Percentiles rank a stretch among this genome's conserved stretches.
Conservation (phyloP, 1,284 basidiomycete genomes). For the Boletus semigastroideus region DNA sequence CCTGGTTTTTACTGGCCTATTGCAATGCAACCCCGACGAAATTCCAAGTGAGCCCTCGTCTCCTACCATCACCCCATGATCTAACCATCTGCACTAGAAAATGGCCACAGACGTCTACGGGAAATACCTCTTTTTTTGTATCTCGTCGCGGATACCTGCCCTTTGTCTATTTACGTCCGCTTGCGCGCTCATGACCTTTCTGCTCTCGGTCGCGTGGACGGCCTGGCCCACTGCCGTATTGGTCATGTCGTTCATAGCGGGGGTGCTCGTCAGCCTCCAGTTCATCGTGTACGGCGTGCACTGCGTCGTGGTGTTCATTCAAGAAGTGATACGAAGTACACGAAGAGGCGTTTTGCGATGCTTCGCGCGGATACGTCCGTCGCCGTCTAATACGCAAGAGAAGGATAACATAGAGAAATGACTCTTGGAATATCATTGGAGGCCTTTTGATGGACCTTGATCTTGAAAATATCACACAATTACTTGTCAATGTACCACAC, state of each 20-base stretch:
- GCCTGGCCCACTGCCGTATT: slow-evolving; percentile 62
- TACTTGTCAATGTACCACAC: slow-evolving; percentile 9
- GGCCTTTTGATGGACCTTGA: not conserved
- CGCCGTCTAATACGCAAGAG: slow-evolving; percentile 7
- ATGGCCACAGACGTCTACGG: slow-evolving; percentile 57
- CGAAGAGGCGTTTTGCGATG: slow-evolving; percentile 17
- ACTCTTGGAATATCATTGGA: slow-evolving; percentile 1
- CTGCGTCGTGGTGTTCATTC: slow-evolving; percentile 23
- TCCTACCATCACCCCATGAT: not conserved
- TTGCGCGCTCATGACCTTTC: slow-evolving; percentile 54
- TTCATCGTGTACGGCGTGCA: slow-evolving; percentile 61
- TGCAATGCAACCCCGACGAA: slow-evolving; percentile 46
- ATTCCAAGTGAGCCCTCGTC: slow-evolving; percentile 46
- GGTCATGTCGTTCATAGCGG: slow-evolving; percentile 54
- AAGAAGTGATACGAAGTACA: slow-evolving; percentile 4
- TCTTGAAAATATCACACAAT: not conserved
- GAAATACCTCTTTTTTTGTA: slow-evolving; percentile 63
- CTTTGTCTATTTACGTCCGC: slow-evolving; percentile 56
- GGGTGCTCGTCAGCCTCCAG: slow-evolving; percentile 57
- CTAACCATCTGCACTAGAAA: slow-evolving; percentile 31
- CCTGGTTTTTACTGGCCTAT: slow-evolving; percentile 65
- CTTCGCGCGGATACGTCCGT: slow-evolving; percentile 12
- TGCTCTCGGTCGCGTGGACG: slow-evolving; percentile 57
- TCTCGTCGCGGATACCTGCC: slow-evolving; percentile 60
- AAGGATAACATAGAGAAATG: slow-evolving; percentile 9